A percentile compares a stretch with the other conserved stretches of the same genome.
Conservation (phyloP, 1,284 basidiomycete species). For the Heliocybe sulcata region DNA sequence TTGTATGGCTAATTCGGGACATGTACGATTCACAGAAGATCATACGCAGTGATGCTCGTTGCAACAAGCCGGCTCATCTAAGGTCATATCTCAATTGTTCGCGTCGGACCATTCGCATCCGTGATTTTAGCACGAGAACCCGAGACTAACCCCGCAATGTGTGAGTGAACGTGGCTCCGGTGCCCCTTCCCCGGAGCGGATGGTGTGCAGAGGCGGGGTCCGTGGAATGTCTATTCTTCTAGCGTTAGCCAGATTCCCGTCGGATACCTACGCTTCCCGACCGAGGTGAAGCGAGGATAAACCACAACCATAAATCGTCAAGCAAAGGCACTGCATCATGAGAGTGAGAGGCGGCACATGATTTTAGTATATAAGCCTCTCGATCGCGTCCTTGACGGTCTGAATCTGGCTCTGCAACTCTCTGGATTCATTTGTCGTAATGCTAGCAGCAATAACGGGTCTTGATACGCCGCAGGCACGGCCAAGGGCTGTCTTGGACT, state of each 20-base stretch:
- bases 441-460: conserved; percentile 91
- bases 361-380: conserved; percentile 47
- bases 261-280: not conserved
- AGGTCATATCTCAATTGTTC: not conserved
- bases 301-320: not conserved
- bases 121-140: not conserved
- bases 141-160: not conserved
- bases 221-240: not conserved
- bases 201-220: not conserved
- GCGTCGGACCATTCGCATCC: not conserved
- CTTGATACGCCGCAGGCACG: conserved; percentile 95
- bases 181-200: not conserved
- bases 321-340: not conserved
- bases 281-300: not conserved
- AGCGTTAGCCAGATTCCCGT: not conserved
- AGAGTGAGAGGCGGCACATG: not conserved
- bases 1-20: too few relatives aligned
- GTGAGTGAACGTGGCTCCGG: not conserved
- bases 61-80: not conserved
- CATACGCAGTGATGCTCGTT: too few relatives aligned
- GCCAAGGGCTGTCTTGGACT: conserved; percentile 91
- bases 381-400: conserved; percentile 85
- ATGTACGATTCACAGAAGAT: too few relatives aligned
- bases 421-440: conserved; percentile 93
- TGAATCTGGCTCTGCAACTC: conserved; percentile 90